A percentile compares a stretch with the other conserved stretches of the same genome.
Evolutionary conservation across 2,329 filamentous ascomycete species (phyloP).

Genomic region (Pyricularia grisea): DNA sequence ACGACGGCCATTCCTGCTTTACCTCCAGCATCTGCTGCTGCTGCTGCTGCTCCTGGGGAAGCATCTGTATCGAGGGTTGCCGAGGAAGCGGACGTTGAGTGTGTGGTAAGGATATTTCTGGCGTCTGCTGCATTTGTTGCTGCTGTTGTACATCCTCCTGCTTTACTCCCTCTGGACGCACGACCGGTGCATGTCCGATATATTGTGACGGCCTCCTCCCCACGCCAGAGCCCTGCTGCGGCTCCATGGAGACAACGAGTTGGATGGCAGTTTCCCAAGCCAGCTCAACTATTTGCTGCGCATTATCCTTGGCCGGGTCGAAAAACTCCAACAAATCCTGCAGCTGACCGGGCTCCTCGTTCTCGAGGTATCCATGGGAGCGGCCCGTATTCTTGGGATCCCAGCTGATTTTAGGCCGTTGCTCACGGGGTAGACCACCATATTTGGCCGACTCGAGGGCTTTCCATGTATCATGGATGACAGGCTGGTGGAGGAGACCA

Average conservation of each 20-base stretch:
- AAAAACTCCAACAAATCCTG: constrained; percentile 59
- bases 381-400: constrained; percentile 45
- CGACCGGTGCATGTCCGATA: neutral
- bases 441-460: constrained; percentile 36
- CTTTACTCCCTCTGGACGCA: neutral
- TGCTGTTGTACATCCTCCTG: neutral
- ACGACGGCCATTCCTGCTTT: neutral
- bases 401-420: constrained; percentile 53
- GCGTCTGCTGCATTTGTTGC: neutral
- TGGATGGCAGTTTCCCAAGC: constrained; percentile 44
- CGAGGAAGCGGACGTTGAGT: neutral
- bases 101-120: neutral
- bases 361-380: constrained; percentile 49
- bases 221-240: neutral
- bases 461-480: constrained; percentile 53
- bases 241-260: constrained; percentile 4
- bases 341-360: constrained; percentile 52
- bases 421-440: constrained; percentile 31
- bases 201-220: constrained; percentile 1
- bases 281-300: constrained; percentile 45
- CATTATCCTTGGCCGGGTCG: constrained; percentile 45
- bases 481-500: constrained; percentile 56
- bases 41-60: neutral
- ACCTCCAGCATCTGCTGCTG: neutral
- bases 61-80: neutral